Evolutionary conservation across 2,329 filamentous ascomycete genomes (phyloP).

Genomic region (Pseudogymnoascus sp.): DNA sequence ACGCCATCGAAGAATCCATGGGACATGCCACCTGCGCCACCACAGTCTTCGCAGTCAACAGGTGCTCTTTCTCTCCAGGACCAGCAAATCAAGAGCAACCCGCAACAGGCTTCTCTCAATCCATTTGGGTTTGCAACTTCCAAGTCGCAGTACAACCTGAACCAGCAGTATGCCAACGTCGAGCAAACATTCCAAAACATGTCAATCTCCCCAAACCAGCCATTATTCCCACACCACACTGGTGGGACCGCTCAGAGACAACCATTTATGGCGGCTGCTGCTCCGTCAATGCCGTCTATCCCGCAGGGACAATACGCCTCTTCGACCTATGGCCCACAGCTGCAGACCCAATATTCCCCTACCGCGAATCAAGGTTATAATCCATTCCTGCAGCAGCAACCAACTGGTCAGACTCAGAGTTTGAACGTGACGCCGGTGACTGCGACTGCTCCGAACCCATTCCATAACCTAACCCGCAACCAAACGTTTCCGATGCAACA

Average conservation of each 20-base stretch:
- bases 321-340: constrained; percentile 22
- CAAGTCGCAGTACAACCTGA: constrained; percentile 36
- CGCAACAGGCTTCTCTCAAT: constrained; percentile 22
- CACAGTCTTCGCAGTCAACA: constrained; percentile 58
- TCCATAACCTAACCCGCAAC: neutral
- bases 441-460: neutral
- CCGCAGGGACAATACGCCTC: constrained; percentile 26
- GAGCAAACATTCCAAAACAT: constrained; percentile 67
- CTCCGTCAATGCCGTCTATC: constrained; percentile 27
- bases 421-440: constrained; percentile 9
- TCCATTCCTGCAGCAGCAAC: constrained; percentile 17
- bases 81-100: constrained; percentile 35
- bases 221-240: constrained; percentile 68
- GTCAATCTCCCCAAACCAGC: constrained; percentile 52
- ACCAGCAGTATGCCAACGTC: constrained; percentile 32
- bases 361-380: constrained; percentile 13
- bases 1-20: constrained; percentile 56
- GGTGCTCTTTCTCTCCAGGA: constrained; percentile 53
- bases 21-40: constrained; percentile 47
- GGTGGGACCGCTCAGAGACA: constrained; percentile 44
- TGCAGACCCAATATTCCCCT: constrained; percentile 1
- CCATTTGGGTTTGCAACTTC: constrained; percentile 52
- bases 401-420: constrained; percentile 16
- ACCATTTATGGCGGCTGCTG: constrained; percentile 31
- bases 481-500: constrained; percentile 7